Evolutionary conservation across 164 flowering plant species (phyloP).

Genomic region (Litsea cubeba): DNA sequence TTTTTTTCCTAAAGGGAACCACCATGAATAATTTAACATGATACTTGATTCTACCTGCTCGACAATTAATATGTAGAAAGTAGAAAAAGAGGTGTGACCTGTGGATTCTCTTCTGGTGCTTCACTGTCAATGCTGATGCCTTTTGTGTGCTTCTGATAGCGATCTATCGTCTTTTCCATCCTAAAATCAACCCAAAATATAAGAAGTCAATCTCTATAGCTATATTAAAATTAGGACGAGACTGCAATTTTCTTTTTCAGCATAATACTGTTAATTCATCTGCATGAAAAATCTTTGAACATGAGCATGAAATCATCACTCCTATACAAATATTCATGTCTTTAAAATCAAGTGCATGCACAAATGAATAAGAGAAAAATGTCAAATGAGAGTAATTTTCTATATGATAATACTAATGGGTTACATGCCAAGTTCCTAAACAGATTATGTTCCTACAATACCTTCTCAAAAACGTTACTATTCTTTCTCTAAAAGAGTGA

Average conservation of each 20-base stretch:
- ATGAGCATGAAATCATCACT: too few relatives aligned
- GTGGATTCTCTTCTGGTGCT: conserved; percentile 33
- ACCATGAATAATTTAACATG: neutral
- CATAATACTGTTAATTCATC: neutral
- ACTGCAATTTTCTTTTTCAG: neutral
- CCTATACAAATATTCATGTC: too few relatives aligned
- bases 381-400: too few relatives aligned
- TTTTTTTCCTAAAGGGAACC: neutral
- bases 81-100: conserved; percentile 28
- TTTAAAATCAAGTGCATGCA: too few relatives aligned
- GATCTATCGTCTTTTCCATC: conserved; percentile 62
- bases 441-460: too few relatives aligned
- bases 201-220: neutral
- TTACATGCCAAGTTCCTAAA: too few relatives aligned
- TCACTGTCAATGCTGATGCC: conserved; percentile 27
- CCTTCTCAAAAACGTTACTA: too few relatives aligned
- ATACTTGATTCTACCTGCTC: neutral
- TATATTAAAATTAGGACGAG: neutral
- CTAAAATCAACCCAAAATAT: conserved; percentile 23
- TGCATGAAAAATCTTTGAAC: neutral
- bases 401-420: too few relatives aligned
- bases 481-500: too few relatives aligned
- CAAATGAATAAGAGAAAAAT: too few relatives aligned
- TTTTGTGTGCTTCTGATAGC: conserved; percentile 48
- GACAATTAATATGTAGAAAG: neutral